Percentiles rank a stretch among this genome's conserved stretches.
Conservation (phyloP, 1,284 basidiomycete genomes). For the Puccinia horiana region DNA sequence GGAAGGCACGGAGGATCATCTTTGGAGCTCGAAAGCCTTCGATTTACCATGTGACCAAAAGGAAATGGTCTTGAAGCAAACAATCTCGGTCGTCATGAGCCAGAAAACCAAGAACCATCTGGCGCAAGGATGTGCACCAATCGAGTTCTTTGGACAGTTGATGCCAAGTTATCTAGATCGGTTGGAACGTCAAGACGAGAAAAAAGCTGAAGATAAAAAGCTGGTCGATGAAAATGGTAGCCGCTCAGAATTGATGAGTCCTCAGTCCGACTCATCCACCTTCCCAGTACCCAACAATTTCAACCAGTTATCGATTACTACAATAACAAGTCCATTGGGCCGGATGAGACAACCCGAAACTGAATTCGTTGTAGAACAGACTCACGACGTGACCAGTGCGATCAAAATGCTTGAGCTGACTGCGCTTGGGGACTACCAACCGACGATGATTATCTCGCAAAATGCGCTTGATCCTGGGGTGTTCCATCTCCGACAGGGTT, state of each 20-base stretch:
- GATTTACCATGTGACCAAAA: constrained; percentile 73
- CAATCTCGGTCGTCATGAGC: constrained; percentile 74
- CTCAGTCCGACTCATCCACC: constrained; percentile 47
- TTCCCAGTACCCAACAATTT: constrained; percentile 27
- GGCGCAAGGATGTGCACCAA: constrained; percentile 72
- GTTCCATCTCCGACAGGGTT: constrained; percentile 86
- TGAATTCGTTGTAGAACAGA: constrained; percentile 83
- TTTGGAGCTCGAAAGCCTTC: constrained; percentile 72
- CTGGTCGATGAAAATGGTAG: constrained; percentile 77
- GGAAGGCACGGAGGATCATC: constrained; percentile 71
- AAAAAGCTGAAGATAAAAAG: constrained; percentile 67
- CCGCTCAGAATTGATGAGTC: constrained; percentile 55
- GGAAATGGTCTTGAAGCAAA: constrained; percentile 76
- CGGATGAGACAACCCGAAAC: constrained; percentile 86
- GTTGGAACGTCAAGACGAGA: constrained; percentile 85
- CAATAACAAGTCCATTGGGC: constrained; percentile 57
- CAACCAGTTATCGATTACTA: constrained; percentile 54
- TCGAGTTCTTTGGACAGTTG: constrained; percentile 83
- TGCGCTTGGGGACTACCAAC: constrained; percentile 77
- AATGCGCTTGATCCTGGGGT: constrained; percentile 78
- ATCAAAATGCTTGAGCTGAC: constrained; percentile 84
- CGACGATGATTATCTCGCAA: constrained; percentile 78
- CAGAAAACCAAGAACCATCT: constrained; percentile 74
- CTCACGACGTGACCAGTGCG: constrained; percentile 83
- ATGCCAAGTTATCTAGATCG: constrained; percentile 79